A percentile compares a stretch with the other conserved stretches of the same genome.
Evolutionary conservation across 768 basidiomycete genomes (phyloP).

Genomic region (Lentinula boryana): DNA sequence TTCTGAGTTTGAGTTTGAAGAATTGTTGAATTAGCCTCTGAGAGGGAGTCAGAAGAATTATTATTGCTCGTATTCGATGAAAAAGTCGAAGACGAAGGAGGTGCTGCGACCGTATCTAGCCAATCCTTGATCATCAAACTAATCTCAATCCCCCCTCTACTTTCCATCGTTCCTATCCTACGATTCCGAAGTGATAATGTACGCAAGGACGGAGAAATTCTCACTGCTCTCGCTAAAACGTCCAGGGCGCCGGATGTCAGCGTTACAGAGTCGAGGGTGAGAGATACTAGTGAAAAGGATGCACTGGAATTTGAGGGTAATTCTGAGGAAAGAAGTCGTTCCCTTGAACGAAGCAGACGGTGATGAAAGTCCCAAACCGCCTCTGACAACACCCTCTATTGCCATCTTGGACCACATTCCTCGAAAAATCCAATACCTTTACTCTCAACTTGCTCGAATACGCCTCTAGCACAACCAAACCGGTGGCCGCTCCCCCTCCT

Average conservation of each 20-base stretch:
- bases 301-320: not conserved
- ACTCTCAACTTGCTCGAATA: not conserved
- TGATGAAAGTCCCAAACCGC: not conserved
- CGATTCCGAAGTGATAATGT: not conserved
- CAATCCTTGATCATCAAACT: not conserved
- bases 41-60: too few species aligned
- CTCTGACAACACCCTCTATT: conserved; percentile 38
- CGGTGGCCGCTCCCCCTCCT: not conserved
- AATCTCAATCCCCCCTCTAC: not conserved
- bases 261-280: not conserved
- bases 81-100: too few species aligned
- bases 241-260: not conserved
- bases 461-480: not conserved
- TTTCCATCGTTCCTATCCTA: not conserved
- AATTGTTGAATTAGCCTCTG: too few species aligned
- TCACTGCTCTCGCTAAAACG: not conserved
- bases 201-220: not conserved
- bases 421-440: conserved; percentile 59
- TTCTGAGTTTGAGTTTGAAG: not conserved
- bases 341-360: not conserved
- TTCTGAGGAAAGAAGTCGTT: not conserved
- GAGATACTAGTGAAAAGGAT: not conserved
- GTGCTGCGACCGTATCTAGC: not conserved
- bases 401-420: conserved; percentile 73
- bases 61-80: too few species aligned